These are phyloP conservation scores for Escallonia rubra DNA, from an alignment of 129 eudicot genomes.

Conservation along the genomic window DNA sequence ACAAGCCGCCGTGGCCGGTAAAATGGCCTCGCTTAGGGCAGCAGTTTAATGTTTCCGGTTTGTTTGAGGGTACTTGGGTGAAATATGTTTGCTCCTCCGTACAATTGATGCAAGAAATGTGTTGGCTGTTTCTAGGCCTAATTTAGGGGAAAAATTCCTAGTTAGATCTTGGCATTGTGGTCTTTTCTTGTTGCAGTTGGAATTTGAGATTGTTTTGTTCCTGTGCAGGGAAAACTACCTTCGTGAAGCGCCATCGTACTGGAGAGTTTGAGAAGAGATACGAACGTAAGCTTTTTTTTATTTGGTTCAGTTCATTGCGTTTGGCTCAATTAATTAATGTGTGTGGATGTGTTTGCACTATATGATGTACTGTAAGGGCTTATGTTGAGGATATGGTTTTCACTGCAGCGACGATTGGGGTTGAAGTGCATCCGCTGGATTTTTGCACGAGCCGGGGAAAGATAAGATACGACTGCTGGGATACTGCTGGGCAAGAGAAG, in stretches of 20 bases:
- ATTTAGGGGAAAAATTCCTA: too few relatives aligned
- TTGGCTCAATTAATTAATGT: not conserved
- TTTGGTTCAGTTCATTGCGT: not conserved
- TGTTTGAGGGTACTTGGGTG: not conserved
- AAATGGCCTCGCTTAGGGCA: too few relatives aligned
- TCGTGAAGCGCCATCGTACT: conserved; percentile 49
- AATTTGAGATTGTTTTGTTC: not conserved
- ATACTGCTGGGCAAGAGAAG: conserved; percentile 62
- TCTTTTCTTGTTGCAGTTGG: not conserved
- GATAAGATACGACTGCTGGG: conserved; percentile 57
- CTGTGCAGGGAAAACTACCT: conserved; percentile 46
- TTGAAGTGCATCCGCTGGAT: conserved; percentile 54
- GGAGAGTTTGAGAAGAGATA: conserved; percentile 61
- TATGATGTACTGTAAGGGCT: too few relatives aligned
- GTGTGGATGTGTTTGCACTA: not conserved
- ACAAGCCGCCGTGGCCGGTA: too few relatives aligned
- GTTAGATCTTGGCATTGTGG: too few relatives aligned
- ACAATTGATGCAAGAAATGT: too few relatives aligned
- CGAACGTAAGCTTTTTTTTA: conserved; percentile 31
- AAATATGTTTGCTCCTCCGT: not conserved
- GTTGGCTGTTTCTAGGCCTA: too few relatives aligned
- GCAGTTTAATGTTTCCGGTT: too few relatives aligned
- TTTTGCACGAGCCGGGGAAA: conserved; percentile 54
- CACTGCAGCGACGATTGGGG: conserved; percentile 41
- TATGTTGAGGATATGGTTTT: not conserved